phyloP scores from a whole-genome alignment of 805 yeast species.

The Cyberlindnera petersonii region DNA sequence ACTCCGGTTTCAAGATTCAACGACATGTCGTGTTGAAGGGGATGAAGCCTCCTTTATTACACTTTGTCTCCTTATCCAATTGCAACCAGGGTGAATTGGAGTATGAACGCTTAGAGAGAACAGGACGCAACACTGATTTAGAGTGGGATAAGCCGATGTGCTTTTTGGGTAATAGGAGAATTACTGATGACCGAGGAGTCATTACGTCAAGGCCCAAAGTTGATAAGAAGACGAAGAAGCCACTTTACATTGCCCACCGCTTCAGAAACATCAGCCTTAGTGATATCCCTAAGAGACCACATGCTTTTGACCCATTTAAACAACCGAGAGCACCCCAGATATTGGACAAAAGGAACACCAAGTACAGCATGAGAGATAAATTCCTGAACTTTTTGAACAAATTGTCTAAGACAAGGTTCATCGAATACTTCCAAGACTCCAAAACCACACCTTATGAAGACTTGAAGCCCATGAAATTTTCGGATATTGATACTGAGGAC shows the following conservation, averaged over 20 bases:
- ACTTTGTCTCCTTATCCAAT: constrained; percentile 43
- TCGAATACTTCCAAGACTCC: constrained; percentile 23
- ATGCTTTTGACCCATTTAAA: constrained; percentile 3
- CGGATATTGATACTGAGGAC: constrained; percentile 17
- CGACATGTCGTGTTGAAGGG: constrained; percentile 43
- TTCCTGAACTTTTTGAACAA: constrained; percentile 11
- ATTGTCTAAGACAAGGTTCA: constrained; percentile 13
- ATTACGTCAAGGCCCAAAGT: constrained; percentile 1
- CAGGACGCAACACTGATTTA: constrained; percentile 36
- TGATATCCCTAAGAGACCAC: constrained; percentile 13
- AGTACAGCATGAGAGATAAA: constrained; percentile 7
- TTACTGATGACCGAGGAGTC: constrained; percentile 4
- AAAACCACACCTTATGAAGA: constrained; percentile 16
- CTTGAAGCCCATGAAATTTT: constrained; percentile 9
- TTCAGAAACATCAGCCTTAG: constrained; percentile 4
- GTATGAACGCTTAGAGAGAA: constrained; percentile 36
- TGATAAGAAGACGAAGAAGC: not conserved
- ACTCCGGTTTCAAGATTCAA: constrained; percentile 54
- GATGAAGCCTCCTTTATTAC: constrained; percentile 35
- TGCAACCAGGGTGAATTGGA: constrained; percentile 49
- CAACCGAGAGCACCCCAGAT: constrained; percentile 5
- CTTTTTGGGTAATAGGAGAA: constrained; percentile 28
- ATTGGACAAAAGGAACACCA: not conserved
- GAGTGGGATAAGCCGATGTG: constrained; percentile 50
- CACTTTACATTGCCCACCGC: not conserved